A percentile compares a stretch with the other conserved stretches of the same genome.
Evolutionary conservation across 208 protist species (phyloP).

Genomic region (Leishmania mexicana): DNA sequence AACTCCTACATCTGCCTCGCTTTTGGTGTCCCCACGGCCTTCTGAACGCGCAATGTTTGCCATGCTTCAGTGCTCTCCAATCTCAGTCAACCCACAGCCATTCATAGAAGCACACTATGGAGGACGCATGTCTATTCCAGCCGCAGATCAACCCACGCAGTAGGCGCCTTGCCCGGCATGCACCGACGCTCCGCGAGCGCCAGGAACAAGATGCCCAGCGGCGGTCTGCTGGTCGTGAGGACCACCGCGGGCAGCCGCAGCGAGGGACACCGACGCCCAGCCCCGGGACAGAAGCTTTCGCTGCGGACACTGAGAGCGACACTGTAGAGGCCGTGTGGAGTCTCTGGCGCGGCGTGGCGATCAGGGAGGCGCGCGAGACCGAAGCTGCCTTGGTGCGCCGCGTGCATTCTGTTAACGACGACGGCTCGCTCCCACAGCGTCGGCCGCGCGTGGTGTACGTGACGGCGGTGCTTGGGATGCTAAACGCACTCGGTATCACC

Average conservation of each 20-base stretch:
- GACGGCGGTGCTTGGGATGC: constrained; percentile 30
- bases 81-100: not conserved
- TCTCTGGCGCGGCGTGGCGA: constrained; percentile 25
- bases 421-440: not conserved
- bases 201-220: constrained; percentile 26
- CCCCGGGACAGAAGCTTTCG: not conserved
- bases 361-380: constrained; percentile 6
- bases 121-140: constrained; percentile 22
- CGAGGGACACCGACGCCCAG: not conserved
- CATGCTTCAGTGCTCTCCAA: not conserved
- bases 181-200: constrained; percentile 30
- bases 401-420: not conserved
- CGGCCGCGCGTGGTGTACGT: constrained; percentile 24
- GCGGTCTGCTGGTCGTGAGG: not conserved
- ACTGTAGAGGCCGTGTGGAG: constrained; percentile 16
- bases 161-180: constrained; percentile 27
- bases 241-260: not conserved
- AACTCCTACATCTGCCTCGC: not conserved
- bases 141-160: constrained; percentile 34
- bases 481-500: constrained; percentile 16
- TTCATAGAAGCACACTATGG: constrained; percentile 5
- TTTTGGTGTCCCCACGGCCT: not conserved
- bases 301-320: not conserved
- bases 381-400: constrained; percentile 2
- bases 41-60: not conserved